phyloP scores from a whole-genome alignment of 441 rosid genomes.

The Adansonia madagascariensis region DNA sequence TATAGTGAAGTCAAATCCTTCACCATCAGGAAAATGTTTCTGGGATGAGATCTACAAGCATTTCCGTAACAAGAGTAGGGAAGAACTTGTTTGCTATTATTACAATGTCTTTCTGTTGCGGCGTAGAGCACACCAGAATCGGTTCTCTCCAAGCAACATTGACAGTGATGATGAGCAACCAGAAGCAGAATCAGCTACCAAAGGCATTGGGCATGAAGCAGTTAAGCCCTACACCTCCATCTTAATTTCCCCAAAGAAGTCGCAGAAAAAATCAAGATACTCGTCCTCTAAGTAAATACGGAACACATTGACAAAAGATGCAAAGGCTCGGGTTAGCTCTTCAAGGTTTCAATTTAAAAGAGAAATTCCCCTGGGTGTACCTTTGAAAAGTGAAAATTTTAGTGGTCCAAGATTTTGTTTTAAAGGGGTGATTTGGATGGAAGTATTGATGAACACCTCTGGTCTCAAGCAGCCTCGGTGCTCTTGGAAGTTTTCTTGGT shows the following conservation, averaged over 20 bases:
- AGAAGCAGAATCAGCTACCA: constrained; percentile 32
- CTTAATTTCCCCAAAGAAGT: constrained; percentile 60
- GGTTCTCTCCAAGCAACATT: constrained; percentile 50
- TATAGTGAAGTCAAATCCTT: constrained; percentile 47
- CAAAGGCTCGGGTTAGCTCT: neutral
- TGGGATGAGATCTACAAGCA: constrained; percentile 50
- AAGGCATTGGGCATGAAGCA: constrained; percentile 36
- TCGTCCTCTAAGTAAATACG: constrained; percentile 5
- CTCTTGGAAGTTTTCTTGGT: constrained; percentile 13
- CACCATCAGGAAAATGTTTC: constrained; percentile 43
- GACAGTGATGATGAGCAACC: constrained; percentile 70
- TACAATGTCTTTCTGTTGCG: constrained; percentile 74
- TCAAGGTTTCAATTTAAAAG: neutral
- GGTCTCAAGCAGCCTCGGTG: constrained; percentile 13
- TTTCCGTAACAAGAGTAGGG: constrained; percentile 59
- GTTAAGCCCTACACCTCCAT: constrained; percentile 46
- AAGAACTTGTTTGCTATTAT: constrained; percentile 73
- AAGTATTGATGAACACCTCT: constrained; percentile 16
- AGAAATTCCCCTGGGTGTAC: neutral
- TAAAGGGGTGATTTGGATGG: neutral
- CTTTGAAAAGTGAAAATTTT: neutral
- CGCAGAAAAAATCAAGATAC: constrained; percentile 42
- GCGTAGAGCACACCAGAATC: constrained; percentile 74
- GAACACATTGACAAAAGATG: neutral
- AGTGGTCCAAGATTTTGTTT: constrained; percentile 16